Conservation (phyloP, 257 asterid species). For the Rehmannia glutinosa region DNA sequence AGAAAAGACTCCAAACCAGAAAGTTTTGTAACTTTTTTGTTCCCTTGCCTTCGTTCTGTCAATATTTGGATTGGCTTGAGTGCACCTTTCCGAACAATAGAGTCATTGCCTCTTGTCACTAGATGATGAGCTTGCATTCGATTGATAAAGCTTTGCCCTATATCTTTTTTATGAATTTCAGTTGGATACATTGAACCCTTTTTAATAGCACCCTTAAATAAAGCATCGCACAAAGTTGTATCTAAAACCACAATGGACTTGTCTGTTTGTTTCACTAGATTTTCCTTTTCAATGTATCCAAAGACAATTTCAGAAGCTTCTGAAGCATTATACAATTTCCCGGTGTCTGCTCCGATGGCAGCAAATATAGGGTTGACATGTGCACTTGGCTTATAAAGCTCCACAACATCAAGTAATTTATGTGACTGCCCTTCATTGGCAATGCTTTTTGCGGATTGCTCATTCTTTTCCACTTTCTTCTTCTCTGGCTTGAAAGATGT, state of each 20-base stretch:
- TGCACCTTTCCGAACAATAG: constrained; percentile 77
- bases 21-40: constrained; percentile 85
- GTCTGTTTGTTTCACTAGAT: constrained; percentile 67
- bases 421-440: constrained; percentile 40
- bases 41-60: constrained; percentile 96
- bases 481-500: constrained; percentile 82
- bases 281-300: constrained; percentile 78
- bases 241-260: constrained; percentile 68
- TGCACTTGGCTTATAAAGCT: constrained; percentile 80
- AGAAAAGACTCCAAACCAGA: constrained; percentile 92
- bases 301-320: constrained; percentile 80
- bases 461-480: constrained; percentile 50
- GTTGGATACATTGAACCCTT: constrained; percentile 86
- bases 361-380: constrained; percentile 76
- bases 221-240: constrained; percentile 79
- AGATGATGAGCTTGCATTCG: constrained; percentile 89
- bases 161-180: constrained; percentile 83
- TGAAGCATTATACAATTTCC: constrained; percentile 60
- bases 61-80: constrained; percentile 78
- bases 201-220: constrained; percentile 88
- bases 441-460: constrained; percentile 39
- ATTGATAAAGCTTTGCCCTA: constrained; percentile 60
- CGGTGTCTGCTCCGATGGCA: constrained; percentile 66
- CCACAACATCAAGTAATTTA: constrained; percentile 59
- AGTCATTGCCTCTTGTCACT: constrained; percentile 65